A percentile compares a stretch with the other conserved stretches of the same genome.
Evolutionary conservation across 2,329 filamentous ascomycete genomes (phyloP).

Genomic region (Sphaceloma murrayae): DNA sequence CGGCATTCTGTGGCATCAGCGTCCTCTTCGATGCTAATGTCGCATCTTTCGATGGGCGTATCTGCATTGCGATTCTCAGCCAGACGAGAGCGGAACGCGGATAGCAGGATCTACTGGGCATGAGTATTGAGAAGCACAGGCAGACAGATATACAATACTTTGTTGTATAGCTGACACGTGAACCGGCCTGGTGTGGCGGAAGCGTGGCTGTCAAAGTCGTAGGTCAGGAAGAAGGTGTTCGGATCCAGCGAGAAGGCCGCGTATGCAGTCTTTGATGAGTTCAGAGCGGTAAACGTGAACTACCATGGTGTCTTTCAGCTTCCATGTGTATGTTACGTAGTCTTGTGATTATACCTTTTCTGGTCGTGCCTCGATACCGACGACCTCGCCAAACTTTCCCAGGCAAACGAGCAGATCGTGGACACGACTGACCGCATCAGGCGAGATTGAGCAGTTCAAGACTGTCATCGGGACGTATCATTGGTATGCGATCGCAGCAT

Average conservation of each 20-base stretch:
- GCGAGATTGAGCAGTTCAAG: conserved; percentile 62
- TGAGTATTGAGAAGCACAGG: not conserved
- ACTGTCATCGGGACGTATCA: conserved; percentile 34
- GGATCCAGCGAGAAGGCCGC: conserved; percentile 60
- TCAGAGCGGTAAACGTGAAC: conserved; percentile 66
- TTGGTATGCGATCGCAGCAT: too few relatives aligned
- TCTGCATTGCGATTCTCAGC: conserved; percentile 57
- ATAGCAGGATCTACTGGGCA: conserved; percentile 43
- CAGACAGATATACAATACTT: conserved; percentile 37
- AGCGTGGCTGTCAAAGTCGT: conserved; percentile 45
- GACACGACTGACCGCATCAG: conserved; percentile 59
- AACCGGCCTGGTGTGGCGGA: conserved; percentile 41
- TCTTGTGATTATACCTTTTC: conserved; percentile 45
- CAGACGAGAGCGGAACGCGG: conserved; percentile 61
- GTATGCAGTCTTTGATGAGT: conserved; percentile 72
- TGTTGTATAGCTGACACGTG: conserved; percentile 65
- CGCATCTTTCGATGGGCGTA: conserved; percentile 62
- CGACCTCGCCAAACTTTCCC: conserved; percentile 69
- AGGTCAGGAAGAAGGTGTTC: conserved; percentile 61
- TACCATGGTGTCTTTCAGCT: too few relatives aligned
- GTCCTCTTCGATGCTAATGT: conserved; percentile 63
- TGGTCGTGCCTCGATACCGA: conserved; percentile 61
- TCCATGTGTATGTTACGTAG: too few relatives aligned
- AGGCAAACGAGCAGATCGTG: conserved; percentile 67
- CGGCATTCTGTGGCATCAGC: conserved; percentile 59